Evolutionary conservation across 1,139 yeast species (phyloP), one percentile per base, ranked within the genome.

Genomic region (Scheffersomyces insectosa): DNA sequence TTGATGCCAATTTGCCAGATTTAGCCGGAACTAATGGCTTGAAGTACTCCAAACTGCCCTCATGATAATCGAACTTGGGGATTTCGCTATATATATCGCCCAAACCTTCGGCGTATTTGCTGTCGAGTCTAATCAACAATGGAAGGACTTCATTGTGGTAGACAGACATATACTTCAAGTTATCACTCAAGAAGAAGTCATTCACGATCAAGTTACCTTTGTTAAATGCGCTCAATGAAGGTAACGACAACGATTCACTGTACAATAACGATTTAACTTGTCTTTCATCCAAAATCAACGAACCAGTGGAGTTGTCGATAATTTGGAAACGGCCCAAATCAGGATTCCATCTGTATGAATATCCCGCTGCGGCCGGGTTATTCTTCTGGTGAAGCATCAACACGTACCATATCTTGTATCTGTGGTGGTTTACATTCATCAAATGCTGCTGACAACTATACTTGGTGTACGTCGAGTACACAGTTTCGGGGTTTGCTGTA

Each of bases 401-500:
- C 14, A 57, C 54, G 42, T 54, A 66, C 75, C 76, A 57, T 37
- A 70, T 62, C 44, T 63, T 67, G 47, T 70, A 70, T 30, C 75
- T 45, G 46, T 62, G 69, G 40, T 70, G 75, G 38, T 65, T 68
- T 20, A 70, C 76, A 43, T 68, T 66, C 15, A 54, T 47, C 28
- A 70, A 51, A 54, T 70, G 76, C 45, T 70, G 76, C 42, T 64
- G 72, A 42, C 75, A 68, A 5, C 74, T 68, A 44, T 69, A 70
- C 44, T 70, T 70, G 23, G 76, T 70, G 43, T 70, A 70, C 2
- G 76, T 70, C 5, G 73, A 67, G 48, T 70, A 70, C 3, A 70
- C 75, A 0, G 75, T 68, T 42, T 68, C 68, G 1, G 75, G 75
- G 46, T 70, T 70, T 8, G 70, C 72, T 11, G 61, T 57, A 33